Percentiles rank a stretch among this genome's conserved stretches.
Conservation (phyloP, 345 rosid genomes). For the Populus pruinosa region DNA sequence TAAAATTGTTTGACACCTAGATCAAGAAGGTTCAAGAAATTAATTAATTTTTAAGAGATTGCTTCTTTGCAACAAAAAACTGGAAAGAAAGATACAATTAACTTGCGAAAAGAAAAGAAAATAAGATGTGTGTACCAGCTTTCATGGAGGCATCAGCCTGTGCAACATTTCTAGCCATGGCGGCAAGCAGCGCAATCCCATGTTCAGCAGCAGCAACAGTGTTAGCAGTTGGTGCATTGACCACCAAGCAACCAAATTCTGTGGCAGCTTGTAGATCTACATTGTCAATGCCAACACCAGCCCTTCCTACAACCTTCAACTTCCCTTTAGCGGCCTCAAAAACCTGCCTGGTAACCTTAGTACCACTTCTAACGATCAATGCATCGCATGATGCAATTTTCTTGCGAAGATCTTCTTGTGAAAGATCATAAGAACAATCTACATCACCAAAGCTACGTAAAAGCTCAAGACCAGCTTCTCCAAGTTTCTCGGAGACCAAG, state of each 20-base stretch:
- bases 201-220: constrained; percentile 86
- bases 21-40: no score
- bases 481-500: constrained; percentile 81
- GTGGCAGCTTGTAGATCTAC: constrained; percentile 92
- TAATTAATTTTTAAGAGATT: neutral
- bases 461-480: constrained; percentile 65
- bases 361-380: constrained; percentile 80
- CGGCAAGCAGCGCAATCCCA: constrained; percentile 67
- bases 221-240: constrained; percentile 83
- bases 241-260: constrained; percentile 72
- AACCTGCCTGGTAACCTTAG: constrained; percentile 76
- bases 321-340: constrained; percentile 70
- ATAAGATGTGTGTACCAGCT: constrained; percentile 41
- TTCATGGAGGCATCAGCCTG: constrained; percentile 87
- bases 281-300: constrained; percentile 83
- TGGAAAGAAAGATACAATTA: neutral
- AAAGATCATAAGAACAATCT: constrained; percentile 65
- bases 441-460: constrained; percentile 49
- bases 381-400: constrained; percentile 61
- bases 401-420: constrained; percentile 49
- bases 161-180: constrained; percentile 75
- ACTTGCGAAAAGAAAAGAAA: no score
- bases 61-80: neutral
- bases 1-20: no score
- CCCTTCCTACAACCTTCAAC: constrained; percentile 79